phyloP scores from a whole-genome alignment of 2,329 filamentous ascomycete species.

The Mycosphaerella sp. region DNA sequence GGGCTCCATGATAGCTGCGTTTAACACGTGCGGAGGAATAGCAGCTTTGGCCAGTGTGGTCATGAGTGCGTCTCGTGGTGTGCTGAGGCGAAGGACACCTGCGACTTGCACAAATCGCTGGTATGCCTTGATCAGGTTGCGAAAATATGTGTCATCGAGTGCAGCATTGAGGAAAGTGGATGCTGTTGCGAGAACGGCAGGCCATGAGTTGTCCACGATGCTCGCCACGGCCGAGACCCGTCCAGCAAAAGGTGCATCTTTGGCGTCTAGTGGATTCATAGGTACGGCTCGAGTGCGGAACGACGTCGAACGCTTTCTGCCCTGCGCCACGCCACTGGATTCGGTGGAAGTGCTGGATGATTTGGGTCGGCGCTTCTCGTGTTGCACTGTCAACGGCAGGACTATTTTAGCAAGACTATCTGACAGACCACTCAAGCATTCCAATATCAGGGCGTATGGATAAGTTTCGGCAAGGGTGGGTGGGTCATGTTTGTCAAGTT shows the following conservation, averaged over 20 bases:
- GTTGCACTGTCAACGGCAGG: slow-evolving; percentile 77
- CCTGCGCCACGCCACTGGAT: slow-evolving; percentile 24
- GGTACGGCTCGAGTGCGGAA: slow-evolving; percentile 71
- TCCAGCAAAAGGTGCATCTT: slow-evolving; percentile 62
- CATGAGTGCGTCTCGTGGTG: slow-evolving; percentile 87
- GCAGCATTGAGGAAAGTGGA: slow-evolving; percentile 93
- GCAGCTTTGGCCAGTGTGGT: slow-evolving; percentile 91
- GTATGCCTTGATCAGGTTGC: slow-evolving; percentile 82
- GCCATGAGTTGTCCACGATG: slow-evolving; percentile 91
- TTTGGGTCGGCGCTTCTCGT: slow-evolving; percentile 50
- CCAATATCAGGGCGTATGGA: slow-evolving; percentile 79
- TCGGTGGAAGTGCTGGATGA: slow-evolving; percentile 12
- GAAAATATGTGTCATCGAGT: slow-evolving; percentile 89
- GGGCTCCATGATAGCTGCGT: slow-evolving; percentile 33
- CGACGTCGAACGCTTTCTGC: slow-evolving; percentile 51
- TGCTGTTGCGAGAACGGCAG: slow-evolving; percentile 85
- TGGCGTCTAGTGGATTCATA: slow-evolving; percentile 72
- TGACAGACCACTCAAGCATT: slow-evolving; percentile 82
- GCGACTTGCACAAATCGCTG: slow-evolving; percentile 95
- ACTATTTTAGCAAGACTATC: slow-evolving; percentile 92
- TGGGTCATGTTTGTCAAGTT: slow-evolving; percentile 84
- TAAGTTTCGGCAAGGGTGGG: slow-evolving; percentile 85
- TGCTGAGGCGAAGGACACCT: slow-evolving; percentile 73
- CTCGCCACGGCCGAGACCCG: slow-evolving; percentile 71
- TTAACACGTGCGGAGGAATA: slow-evolving; percentile 67